Base-by-base conservation (phyloP, 1,284 basidiomycete species). In the Trametes versicolor region DNA sequence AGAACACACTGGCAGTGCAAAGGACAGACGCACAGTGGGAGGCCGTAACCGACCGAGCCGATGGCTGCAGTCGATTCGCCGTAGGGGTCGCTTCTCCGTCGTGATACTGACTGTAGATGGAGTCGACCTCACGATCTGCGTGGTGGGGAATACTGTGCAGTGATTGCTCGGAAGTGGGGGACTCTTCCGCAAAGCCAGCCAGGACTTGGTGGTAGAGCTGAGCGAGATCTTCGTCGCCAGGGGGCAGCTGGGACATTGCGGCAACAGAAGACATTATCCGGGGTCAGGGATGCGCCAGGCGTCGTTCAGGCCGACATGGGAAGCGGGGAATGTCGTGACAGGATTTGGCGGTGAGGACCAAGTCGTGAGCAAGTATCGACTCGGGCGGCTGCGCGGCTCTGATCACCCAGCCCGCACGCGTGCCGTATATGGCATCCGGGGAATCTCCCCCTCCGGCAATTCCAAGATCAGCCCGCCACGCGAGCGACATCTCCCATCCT, bases 121-220 rank as follows among this genome's bases (percentile, higher is more conserved):
- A 61, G 23, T 77, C 76, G 21, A 74, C 59, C 17, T 77, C 76
- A 39, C 73, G 74, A 57, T 76, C 76, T 49, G 48, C 60, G 56
- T 54, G 70, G 52, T 36, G 70, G 63, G 75, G 66, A n/a, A 68
- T 53, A 61, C 58, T 71, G 72, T 76, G 56, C 73, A 78, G 55
- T 70, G 76, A 29, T 70, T 77, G 76, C 51, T 80, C 79, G 2
- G 76, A 71, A 23, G 75, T 75, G 36, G 81, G 76, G 25, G 81
- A 74, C 66, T 86, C 84, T 34, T 86, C 83, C 37, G 81, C 77
- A 73, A 89, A 92, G 55, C 85, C 85, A 34, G 85, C 85, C 82
- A 87, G 87, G 27, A 92, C 89, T 77, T 90, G 87, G 64, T 90
- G 85, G 76, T 92, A 92, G 55, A 92, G 84, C 67, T 83, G 81